Evolutionary conservation across 208 protist genomes (phyloP).

Genomic region (Acanthamoeba rhysodes): DNA sequence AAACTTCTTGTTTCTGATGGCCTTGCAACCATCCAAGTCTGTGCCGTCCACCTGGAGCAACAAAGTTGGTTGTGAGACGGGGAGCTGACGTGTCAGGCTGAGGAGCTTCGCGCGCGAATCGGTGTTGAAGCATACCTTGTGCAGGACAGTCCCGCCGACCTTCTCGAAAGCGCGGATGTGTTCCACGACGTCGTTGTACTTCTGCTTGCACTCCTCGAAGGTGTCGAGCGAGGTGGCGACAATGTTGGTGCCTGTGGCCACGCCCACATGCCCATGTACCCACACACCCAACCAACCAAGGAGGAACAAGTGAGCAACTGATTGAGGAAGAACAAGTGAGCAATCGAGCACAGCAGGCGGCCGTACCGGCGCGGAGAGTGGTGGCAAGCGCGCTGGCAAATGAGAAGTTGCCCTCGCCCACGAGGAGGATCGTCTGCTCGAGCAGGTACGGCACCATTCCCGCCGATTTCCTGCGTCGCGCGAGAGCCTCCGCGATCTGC

Average conservation of each 20-base stretch:
- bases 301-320: too few relatives aligned
- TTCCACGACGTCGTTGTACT: slow-evolving; percentile 26
- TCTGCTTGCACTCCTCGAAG: slow-evolving; percentile 4
- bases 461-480: background rate
- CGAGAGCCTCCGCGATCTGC: background rate
- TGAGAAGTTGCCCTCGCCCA: slow-evolving; percentile 67
- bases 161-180: slow-evolving; percentile 41
- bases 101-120: background rate
- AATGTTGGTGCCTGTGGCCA: background rate
- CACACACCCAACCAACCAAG: too few relatives aligned
- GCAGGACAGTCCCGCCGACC: background rate
- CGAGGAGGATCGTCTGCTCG: slow-evolving; percentile 50
- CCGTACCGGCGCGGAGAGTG: background rate
- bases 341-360: too few relatives aligned
- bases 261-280: too few relatives aligned
- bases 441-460: background rate
- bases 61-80: background rate
- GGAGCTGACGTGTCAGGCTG: background rate
- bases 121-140: background rate
- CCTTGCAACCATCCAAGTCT: background rate
- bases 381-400: slow-evolving; percentile 37
- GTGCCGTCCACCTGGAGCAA: slow-evolving; percentile 24
- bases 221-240: slow-evolving; percentile 28
- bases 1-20: slow-evolving; percentile 30
- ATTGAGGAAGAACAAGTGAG: too few relatives aligned